Conservation (phyloP, 352 stramenopile species). For the Phytophthora cryptogea region DNA sequence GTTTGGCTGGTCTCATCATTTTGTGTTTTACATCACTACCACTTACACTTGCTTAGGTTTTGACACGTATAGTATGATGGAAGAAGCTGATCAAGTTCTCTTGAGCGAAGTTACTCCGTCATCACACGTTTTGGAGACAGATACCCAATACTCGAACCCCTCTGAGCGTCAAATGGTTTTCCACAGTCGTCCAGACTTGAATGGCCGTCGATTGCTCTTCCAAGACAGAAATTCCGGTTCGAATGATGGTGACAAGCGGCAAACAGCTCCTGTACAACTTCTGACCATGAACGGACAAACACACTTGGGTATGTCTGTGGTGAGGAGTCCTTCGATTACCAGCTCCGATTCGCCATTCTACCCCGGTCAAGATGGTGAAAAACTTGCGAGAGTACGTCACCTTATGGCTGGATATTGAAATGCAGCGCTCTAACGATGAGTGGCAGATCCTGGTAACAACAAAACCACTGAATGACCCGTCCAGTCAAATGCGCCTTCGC, state of each 20-base stretch:
- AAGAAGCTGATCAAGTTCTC: slow-evolving; percentile 32
- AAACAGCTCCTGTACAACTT: slow-evolving; percentile 49
- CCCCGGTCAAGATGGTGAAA: slow-evolving; percentile 19
- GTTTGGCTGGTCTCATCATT: not conserved
- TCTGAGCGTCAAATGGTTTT: slow-evolving; percentile 47
- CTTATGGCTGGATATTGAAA: not conserved
- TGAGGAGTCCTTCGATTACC: slow-evolving; percentile 1
- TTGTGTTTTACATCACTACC: too few species aligned
- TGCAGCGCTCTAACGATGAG: not conserved
- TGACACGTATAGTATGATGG: slow-evolving; percentile 36
- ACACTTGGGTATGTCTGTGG: slow-evolving; percentile 44
- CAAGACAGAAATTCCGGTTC: slow-evolving; percentile 23
- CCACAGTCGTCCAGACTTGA: slow-evolving; percentile 52
- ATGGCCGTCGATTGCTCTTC: slow-evolving; percentile 45
- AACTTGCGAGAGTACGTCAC: slow-evolving; percentile 21
- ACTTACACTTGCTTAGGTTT: not conserved
- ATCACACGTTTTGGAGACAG: slow-evolving; percentile 13
- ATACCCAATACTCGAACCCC: slow-evolving; percentile 2
- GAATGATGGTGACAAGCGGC: not conserved
- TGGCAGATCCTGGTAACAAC: slow-evolving; percentile 48
- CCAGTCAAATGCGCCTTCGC: slow-evolving; percentile 41
- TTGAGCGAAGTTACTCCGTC: slow-evolving; percentile 15
- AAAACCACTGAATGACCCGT: slow-evolving; percentile 35
- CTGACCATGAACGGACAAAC: slow-evolving; percentile 47
- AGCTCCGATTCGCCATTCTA: not conserved